These are phyloP conservation scores for Microcyclospora tardicrescens DNA, from an alignment of 2,329 filamentous ascomycete species.

Conservation along the genomic window DNA sequence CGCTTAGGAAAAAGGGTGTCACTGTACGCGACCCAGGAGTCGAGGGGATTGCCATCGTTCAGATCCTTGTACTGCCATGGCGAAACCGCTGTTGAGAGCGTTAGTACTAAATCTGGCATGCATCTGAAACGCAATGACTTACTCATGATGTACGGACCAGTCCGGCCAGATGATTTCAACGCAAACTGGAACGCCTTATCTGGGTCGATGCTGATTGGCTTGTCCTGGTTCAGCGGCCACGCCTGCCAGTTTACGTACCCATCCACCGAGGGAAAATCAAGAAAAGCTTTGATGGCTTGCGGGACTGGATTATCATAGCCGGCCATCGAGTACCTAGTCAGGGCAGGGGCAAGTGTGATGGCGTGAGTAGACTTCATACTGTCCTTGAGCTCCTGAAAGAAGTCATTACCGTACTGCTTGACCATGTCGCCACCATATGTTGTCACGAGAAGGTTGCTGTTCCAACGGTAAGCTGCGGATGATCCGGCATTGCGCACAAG, in stretches of 20 bases:
- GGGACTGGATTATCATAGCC: slow-evolving; percentile 15
- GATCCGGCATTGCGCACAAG: slow-evolving; percentile 21
- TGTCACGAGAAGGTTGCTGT: slow-evolving; percentile 25
- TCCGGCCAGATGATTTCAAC: slow-evolving; percentile 20
- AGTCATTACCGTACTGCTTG: slow-evolving; percentile 23
- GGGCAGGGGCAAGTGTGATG: slow-evolving; percentile 23
- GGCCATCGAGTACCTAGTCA: slow-evolving; percentile 21
- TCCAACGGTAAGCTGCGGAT: slow-evolving; percentile 24
- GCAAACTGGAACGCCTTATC: slow-evolving; percentile 25
- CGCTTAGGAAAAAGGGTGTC: slow-evolving; percentile 26
- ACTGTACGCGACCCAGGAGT: slow-evolving; percentile 26
- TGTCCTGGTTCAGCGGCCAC: slow-evolving; percentile 23
- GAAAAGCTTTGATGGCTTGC: slow-evolving; percentile 17
- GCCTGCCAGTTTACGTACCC: slow-evolving; percentile 29
- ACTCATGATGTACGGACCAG: slow-evolving; percentile 28
- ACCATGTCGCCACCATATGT: slow-evolving; percentile 25
- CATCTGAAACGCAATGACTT: slow-evolving; percentile 10
- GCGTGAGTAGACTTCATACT: slow-evolving; percentile 18
- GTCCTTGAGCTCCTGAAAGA: slow-evolving; percentile 24
- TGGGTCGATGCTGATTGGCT: slow-evolving; percentile 19
- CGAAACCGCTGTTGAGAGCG: slow-evolving; percentile 20
- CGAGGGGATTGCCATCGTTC: slow-evolving; percentile 22
- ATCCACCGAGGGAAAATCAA: slow-evolving; percentile 23
- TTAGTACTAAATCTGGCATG: slow-evolving; percentile 12
- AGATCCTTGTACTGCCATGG: slow-evolving; percentile 30